Percentiles rank a stretch among this genome's conserved stretches.
phyloP scores from a whole-genome alignment of 495 filamentous ascomycete genomes.

The Cercophora scortea region DNA sequence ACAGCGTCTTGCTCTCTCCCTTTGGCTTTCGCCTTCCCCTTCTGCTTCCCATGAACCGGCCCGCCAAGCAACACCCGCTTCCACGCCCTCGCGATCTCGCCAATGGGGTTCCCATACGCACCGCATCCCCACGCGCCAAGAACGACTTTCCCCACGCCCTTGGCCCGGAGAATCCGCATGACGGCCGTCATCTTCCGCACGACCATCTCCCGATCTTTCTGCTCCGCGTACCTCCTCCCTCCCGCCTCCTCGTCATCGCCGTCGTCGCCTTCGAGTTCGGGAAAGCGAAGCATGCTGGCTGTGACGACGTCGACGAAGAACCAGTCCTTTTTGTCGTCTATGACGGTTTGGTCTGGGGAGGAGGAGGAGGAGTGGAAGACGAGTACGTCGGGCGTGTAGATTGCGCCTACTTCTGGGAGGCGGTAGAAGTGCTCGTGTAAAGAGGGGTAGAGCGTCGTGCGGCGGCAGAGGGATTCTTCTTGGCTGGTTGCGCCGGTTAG shows the following conservation, averaged over 20 bases:
- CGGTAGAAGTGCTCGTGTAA: slow-evolving; percentile 51
- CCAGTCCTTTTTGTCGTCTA: slow-evolving; percentile 4
- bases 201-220: slow-evolving; percentile 41
- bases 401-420: slow-evolving; percentile 37
- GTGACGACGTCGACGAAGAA: slow-evolving; percentile 51
- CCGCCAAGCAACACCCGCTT: slow-evolving; percentile 41
- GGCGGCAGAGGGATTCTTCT: slow-evolving; percentile 60
- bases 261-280: slow-evolving; percentile 26
- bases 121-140: slow-evolving; percentile 66
- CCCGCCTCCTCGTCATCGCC: slow-evolving; percentile 4
- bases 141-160: slow-evolving; percentile 46
- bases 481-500: slow-evolving; percentile 49
- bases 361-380: slow-evolving; percentile 16
- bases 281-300: slow-evolving; percentile 46
- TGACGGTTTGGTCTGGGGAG: neutral
- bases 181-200: slow-evolving; percentile 53
- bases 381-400: slow-evolving; percentile 48
- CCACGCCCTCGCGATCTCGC: slow-evolving; percentile 56
- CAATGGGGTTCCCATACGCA: slow-evolving; percentile 54
- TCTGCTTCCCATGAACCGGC: neutral
- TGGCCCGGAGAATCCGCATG: slow-evolving; percentile 46
- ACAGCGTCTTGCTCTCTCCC: neutral
- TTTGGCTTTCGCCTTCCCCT: neutral
- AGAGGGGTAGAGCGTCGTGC: slow-evolving; percentile 51
- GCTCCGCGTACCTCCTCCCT: slow-evolving; percentile 19